phyloP scores from a whole-genome alignment of 2,329 filamentous ascomycete genomes.

The Lachnellula occidentalis region DNA sequence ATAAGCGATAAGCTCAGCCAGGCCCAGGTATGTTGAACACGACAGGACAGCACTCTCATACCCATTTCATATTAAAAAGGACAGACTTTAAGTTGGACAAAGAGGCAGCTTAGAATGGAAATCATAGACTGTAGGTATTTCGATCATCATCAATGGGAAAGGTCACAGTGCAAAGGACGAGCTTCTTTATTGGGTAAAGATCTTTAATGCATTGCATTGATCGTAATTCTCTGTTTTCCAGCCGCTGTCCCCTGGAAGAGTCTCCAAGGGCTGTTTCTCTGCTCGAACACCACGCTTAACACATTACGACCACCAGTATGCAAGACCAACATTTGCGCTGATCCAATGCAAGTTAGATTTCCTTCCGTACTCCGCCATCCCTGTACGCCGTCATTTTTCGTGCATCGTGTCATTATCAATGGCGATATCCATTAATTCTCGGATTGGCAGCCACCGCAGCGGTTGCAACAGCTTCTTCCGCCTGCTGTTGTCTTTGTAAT shows the following conservation, averaged over 20 bases:
- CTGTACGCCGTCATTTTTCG: slow-evolving; percentile 29
- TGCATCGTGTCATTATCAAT: slow-evolving; percentile 24
- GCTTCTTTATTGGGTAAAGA: not conserved
- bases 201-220: slow-evolving; percentile 4
- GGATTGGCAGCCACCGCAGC: slow-evolving; percentile 7
- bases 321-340: slow-evolving; percentile 10
- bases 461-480: slow-evolving; percentile 13
- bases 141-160: no score
- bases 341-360: slow-evolving; percentile 12
- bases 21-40: no score
- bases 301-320: slow-evolving; percentile 22
- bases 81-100: no score
- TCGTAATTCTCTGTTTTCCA: slow-evolving; percentile 7
- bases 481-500: slow-evolving; percentile 24
- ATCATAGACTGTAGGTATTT: no score
- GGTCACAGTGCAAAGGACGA: no score
- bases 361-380: slow-evolving; percentile 17
- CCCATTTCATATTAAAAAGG: no score
- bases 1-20: no score
- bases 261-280: slow-evolving; percentile 7
- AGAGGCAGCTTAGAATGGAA: no score
- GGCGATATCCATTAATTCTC: slow-evolving; percentile 26
- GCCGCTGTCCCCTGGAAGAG: slow-evolving; percentile 8
- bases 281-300: slow-evolving; percentile 15
- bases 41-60: no score